Evolutionary conservation across 23 red algal genomes (phyloP), one percentile per base, ranked within the genome.

Genomic region (Gracilaria domingensis): DNA sequence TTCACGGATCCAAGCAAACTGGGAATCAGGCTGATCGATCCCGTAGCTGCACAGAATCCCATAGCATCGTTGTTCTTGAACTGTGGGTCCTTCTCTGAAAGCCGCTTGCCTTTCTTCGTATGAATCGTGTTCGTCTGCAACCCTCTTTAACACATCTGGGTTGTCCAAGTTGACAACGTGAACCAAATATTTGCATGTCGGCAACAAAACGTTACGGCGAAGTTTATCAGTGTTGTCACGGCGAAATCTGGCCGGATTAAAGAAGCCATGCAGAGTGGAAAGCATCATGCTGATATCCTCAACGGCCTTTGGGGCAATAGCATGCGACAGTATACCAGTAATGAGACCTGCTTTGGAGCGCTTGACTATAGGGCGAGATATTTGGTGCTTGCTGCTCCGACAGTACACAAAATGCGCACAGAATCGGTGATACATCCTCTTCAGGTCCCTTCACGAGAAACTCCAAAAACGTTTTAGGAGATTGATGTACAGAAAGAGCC

Each of bases 131-230:
- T 75, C 70, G 29, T 45, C 40, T n/a, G 70, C 33, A 37, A 75
- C 70, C 26, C 70, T 75, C 40, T 29, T 42, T 42, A 75, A 36
- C 6, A 60, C 56, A 17, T 81, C 78, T 59, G 24, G 34, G 64
- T 57, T 87, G 26, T 89, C 86, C 65, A 89, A 73, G 61, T 89
- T 89, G 26, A 89, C 45, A 30, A 80, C 32, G 47, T 58, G 34
- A n/a, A 53, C 69, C n/a, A 89, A 24, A 38, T 89, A 69, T 79
- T 53, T 57, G 45, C 86, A 75, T 17, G 86, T 89, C 38, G 86
- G 86, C 29, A 80, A 44, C 28, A 89, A 57, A 62, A 78, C 42
- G 54, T 64, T 78, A 7, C 51, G 21, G 42, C 83, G 83, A 30
- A 69, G 42, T 57, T 56, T 58, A 44, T 47, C 39, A 25, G 40